Percentiles rank a stretch among this genome's conserved stretches.
These are phyloP conservation scores for Monosporascus sp. DNA, from an alignment of 2,329 filamentous ascomycete genomes.

Conservation along the genomic window DNA sequence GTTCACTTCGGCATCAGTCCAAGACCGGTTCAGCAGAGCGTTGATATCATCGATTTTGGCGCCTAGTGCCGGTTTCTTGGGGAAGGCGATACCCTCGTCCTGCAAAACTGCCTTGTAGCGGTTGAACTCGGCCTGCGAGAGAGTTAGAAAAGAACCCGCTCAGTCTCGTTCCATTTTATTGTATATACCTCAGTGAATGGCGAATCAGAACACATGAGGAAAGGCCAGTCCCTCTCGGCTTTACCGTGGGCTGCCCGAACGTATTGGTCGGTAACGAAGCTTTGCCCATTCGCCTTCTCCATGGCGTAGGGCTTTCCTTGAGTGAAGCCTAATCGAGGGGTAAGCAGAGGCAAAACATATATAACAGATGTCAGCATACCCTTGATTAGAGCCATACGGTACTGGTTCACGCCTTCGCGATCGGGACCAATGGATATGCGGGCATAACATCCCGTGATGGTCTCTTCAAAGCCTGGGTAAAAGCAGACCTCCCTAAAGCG, in stretches of 20 bases:
- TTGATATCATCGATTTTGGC: constrained; percentile 80
- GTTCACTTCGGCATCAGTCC: constrained; percentile 78
- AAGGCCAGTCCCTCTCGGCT: constrained; percentile 78
- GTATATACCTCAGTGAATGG: constrained; percentile 70
- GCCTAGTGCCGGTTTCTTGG: constrained; percentile 64
- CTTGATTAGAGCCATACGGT: constrained; percentile 86
- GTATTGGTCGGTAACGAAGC: constrained; percentile 82
- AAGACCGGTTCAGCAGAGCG: constrained; percentile 69
- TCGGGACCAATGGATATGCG: constrained; percentile 81
- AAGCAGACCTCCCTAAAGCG: constrained; percentile 91
- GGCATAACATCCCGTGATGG: constrained; percentile 78
- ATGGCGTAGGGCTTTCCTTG: constrained; percentile 81
- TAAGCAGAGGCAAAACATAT: constrained; percentile 17
- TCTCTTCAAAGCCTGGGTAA: constrained; percentile 80
- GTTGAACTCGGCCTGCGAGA: constrained; percentile 64
- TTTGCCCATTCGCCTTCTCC: constrained; percentile 66
- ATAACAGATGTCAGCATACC: constrained; percentile 42
- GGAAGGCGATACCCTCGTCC: constrained; percentile 66
- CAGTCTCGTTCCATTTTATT: background rate
- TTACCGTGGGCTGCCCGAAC: constrained; percentile 78
- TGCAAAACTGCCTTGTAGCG: constrained; percentile 73
- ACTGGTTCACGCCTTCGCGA: constrained; percentile 66
- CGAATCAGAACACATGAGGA: constrained; percentile 83
- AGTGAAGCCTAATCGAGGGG: constrained; percentile 56
- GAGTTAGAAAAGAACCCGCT: constrained; percentile 12